These are phyloP conservation scores for Gillenia trifoliata DNA, from an alignment of 306 rosid genomes.

Conservation along the genomic window DNA sequence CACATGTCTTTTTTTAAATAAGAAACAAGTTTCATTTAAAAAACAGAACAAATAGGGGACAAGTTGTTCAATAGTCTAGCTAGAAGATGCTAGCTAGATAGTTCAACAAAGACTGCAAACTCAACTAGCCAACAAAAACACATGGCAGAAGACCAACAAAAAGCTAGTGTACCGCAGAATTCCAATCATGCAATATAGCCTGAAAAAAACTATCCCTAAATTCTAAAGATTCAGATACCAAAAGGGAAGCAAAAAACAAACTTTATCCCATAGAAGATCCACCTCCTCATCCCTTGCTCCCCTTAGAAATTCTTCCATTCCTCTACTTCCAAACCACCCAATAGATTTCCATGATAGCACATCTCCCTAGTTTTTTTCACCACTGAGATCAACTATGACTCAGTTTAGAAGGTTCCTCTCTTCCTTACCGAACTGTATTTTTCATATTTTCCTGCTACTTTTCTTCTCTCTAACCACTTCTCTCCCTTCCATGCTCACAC, in stretches of 20 bases:
- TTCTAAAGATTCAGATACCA: not conserved
- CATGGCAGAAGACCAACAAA: not conserved
- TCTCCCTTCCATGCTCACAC: not conserved
- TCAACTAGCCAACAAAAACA: not conserved
- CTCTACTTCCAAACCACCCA: not conserved
- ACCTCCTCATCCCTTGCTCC: not conserved
- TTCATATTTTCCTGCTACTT: not conserved
- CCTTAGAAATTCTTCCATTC: not conserved
- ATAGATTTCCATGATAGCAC: not conserved
- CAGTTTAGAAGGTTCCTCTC: not conserved
- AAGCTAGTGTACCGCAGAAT: not conserved
- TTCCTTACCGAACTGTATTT: not conserved
- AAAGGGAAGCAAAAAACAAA: not conserved
- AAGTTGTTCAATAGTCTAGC: not conserved
- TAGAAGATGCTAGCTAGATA: not conserved
- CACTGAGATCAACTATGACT: not conserved
- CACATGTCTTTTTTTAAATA: too few species aligned
- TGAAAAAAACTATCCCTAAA: not conserved
- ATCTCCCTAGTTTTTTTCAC: too few species aligned
- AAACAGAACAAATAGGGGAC: not conserved
- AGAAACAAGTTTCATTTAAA: not conserved
- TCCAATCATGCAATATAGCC: not conserved
- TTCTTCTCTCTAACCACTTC: not conserved
- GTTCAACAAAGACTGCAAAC: not conserved
- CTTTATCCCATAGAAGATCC: not conserved